These are phyloP conservation scores for Fraxinus sp. DNA, from an alignment of 305 asterid genomes.

Conservation along the genomic window DNA sequence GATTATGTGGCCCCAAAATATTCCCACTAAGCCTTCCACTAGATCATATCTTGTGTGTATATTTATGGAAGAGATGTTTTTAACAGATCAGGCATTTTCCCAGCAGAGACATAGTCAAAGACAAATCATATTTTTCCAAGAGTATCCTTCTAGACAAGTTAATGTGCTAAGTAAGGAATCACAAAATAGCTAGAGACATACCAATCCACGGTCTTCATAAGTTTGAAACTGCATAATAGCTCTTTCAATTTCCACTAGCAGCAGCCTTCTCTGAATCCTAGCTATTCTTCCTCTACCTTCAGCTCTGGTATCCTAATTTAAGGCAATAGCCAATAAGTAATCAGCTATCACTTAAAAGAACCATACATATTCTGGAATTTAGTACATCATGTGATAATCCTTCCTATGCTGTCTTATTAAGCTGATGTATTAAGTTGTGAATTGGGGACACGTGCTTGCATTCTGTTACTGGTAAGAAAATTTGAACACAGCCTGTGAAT, in stretches of 20 bases:
- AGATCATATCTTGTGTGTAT: not conserved
- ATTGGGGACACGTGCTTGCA: not conserved
- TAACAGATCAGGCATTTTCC: not conserved
- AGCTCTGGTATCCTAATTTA: slow-evolving; percentile 80
- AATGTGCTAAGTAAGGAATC: slow-evolving; percentile 7
- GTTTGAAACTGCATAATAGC: slow-evolving; percentile 66
- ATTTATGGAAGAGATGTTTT: not conserved
- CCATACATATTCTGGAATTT: slow-evolving; percentile 15
- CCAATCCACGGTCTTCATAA: slow-evolving; percentile 71
- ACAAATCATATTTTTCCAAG: not conserved
- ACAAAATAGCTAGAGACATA: slow-evolving; percentile 25
- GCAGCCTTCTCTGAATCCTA: slow-evolving; percentile 81
- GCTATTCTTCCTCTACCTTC: slow-evolving; percentile 97
- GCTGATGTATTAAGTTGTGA: not conserved
- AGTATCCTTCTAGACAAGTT: slow-evolving; percentile 11
- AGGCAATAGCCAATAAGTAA: slow-evolving; percentile 27
- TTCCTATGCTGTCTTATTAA: slow-evolving; percentile 3
- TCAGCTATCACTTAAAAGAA: slow-evolving; percentile 11
- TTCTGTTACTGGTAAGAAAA: not conserved
- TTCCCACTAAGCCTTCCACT: not conserved
- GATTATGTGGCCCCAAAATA: not conserved
- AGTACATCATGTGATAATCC: slow-evolving; percentile 9
- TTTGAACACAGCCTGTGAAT: not conserved
- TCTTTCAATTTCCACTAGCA: slow-evolving; percentile 80
- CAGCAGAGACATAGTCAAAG: not conserved